phyloP scores from a whole-genome alignment of 139 green algal species.

The Chlamydomonas sphaeroides region DNA sequence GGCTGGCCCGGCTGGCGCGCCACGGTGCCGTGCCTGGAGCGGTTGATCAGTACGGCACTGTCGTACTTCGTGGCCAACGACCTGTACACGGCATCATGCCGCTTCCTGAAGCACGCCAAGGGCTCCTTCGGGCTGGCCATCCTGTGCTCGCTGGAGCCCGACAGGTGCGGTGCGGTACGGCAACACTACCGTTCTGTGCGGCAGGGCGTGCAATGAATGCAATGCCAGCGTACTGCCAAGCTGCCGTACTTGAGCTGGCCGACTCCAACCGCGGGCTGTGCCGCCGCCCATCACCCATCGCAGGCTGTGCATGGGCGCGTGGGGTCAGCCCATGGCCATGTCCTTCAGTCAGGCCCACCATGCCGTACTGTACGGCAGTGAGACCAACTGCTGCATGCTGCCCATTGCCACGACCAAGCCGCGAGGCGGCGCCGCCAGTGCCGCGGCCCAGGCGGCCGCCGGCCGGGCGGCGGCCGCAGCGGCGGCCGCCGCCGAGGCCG shows the following conservation, averaged over 20 bases:
- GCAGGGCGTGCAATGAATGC: too few species aligned
- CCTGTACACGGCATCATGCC: conserved; percentile 31
- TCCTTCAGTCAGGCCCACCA: conserved; percentile 8
- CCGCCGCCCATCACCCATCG: too few species aligned
- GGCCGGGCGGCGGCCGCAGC: background rate
- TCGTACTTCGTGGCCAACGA: conserved; percentile 29
- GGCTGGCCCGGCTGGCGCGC: conserved; percentile 11
- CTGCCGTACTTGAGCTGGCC: too few species aligned
- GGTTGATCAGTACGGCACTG: conserved; percentile 5
- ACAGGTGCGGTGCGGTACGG: conserved; percentile 7
- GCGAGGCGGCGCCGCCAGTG: background rate
- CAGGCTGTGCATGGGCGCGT: conserved; percentile 35
- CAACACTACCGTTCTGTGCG: too few species aligned
- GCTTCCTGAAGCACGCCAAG: conserved; percentile 34
- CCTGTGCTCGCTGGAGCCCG: conserved; percentile 26
- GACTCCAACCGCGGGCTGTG: too few species aligned
- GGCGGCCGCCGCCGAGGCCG: background rate
- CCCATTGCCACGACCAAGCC: background rate
- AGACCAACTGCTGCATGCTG: conserved; percentile 30
- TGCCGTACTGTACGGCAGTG: conserved; percentile 17
- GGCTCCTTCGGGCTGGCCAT: conserved; percentile 29
- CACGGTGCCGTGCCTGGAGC: conserved; percentile 1
- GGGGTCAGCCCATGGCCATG: conserved; percentile 34
- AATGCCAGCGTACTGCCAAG: background rate
- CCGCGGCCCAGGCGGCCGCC: background rate